Conservation (phyloP, 2,329 filamentous ascomycete species). For the Hymenoscyphus repandus region DNA sequence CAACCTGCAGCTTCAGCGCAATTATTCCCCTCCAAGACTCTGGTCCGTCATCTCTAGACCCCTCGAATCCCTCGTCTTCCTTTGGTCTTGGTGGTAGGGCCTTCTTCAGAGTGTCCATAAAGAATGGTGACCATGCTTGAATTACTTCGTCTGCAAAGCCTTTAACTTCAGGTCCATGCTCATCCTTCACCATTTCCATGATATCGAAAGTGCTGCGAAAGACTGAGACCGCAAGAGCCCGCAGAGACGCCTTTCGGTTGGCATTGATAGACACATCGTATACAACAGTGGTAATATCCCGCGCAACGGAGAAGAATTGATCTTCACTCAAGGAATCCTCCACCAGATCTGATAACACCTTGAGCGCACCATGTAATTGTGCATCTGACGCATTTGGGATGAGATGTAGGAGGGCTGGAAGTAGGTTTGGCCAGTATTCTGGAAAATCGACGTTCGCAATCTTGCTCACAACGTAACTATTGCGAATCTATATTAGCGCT, state of each 20-base stretch:
- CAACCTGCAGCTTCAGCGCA: constrained; percentile 85
- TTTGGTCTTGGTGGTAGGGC: constrained; percentile 58
- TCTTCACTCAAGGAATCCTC: constrained; percentile 91
- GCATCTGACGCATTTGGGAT: constrained; percentile 71
- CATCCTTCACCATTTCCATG: constrained; percentile 93
- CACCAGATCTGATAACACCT: constrained; percentile 82
- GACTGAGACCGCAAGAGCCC: constrained; percentile 82
- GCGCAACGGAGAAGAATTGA: constrained; percentile 87
- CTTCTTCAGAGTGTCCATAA: constrained; percentile 71
- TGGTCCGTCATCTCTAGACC: constrained; percentile 45
- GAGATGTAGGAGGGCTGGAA: constrained; percentile 72
- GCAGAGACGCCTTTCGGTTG: constrained; percentile 66
- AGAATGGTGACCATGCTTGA: constrained; percentile 82
- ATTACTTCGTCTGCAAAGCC: constrained; percentile 84
- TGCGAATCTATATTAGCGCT: constrained; percentile 1
- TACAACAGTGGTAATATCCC: constrained; percentile 77
- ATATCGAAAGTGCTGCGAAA: constrained; percentile 92
- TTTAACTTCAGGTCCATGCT: constrained; percentile 81
- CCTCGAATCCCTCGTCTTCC: constrained; percentile 50
- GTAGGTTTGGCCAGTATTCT: constrained; percentile 86
- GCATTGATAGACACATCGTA: constrained; percentile 77
- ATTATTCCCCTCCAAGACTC: constrained; percentile 76
- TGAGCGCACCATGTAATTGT: constrained; percentile 83
- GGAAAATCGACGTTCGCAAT: constrained; percentile 92
- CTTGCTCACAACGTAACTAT: constrained; percentile 75